Base-by-base conservation (phyloP, 208 protist species). In the Trichomonas gallinae region DNA sequence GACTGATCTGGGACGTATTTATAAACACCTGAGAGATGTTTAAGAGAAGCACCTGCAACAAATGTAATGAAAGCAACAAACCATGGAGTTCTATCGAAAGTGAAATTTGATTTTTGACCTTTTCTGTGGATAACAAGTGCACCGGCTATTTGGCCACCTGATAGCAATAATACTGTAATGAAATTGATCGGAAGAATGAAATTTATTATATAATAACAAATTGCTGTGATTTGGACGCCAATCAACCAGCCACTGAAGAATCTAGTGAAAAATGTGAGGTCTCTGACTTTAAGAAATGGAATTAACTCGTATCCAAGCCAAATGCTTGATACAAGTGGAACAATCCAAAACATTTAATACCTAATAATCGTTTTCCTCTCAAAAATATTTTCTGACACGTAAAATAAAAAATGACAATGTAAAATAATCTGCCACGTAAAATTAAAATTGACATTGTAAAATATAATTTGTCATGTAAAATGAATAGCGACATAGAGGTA, bases 311-410 rank as follows among this genome's bases (percentile, higher is more conserved):
- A 93, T 58, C 87, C 87, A 34, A 93, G 26, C 44, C 40, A 93
- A 17, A 44, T 51, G 26, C 15, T n/a, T 51, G 87, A 48, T 11
- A 23, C 11, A 15, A 93, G 17, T 31, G 26, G 45, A 34, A 93
- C 4, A 42, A 93, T n/a, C 87, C 87, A 93, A 51, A 93, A 93
- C 87, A 93, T 93, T 38, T 82, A 34, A n/a, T n/a, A n/a, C n/a
- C 9, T 63, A 36, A n/a, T 34, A 82, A 82, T 51, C 46, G 46
- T 51, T 51, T 51, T 51, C 46, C 46, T 13, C 13, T 51, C 46
- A 51, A 51, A 15, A 51, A 15, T 15, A 51, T 51, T 51, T 51
- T n/a, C n/a, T n/a, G n/a, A n/a, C n/a, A n/a, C n/a, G n/a, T n/a
- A n/a, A n/a, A n/a, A n/a, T n/a, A n/a, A n/a, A n/a, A n/a, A n/a